phyloP scores from a whole-genome alignment of 129 eudicot genomes.

The Mikania micrantha region DNA sequence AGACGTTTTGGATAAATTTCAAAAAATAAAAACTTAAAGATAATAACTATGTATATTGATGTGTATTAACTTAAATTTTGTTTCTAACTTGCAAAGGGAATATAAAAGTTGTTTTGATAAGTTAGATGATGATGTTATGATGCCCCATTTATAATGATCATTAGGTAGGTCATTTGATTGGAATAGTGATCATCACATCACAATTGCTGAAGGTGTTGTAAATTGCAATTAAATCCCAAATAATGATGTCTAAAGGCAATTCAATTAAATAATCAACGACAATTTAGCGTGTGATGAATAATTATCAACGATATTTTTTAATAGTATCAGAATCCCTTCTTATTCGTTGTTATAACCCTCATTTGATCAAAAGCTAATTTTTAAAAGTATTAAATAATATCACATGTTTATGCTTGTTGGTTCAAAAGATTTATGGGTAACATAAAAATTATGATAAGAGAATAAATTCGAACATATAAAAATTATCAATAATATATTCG shows the following conservation, averaged over 20 bases:
- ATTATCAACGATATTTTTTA: neutral
- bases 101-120: neutral
- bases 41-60: too few species aligned
- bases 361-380: too few species aligned
- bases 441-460: too few species aligned
- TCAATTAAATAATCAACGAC: neutral
- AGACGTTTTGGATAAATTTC: too few species aligned
- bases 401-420: too few species aligned
- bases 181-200: slow-evolving; percentile 19
- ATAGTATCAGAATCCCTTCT: neutral
- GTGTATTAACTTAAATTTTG: too few species aligned
- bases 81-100: neutral
- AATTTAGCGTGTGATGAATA: neutral
- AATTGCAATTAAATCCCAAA: neutral
- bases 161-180: slow-evolving; percentile 27
- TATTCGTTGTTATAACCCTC: too few species aligned
- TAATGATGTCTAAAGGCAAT: slow-evolving; percentile 13
- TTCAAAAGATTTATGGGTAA: too few species aligned
- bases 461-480: too few species aligned
- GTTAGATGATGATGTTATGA: slow-evolving; percentile 12
- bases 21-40: too few species aligned
- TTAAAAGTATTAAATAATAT: too few species aligned
- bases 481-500: too few species aligned
- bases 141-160: slow-evolving; percentile 16
- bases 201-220: slow-evolving; percentile 16